phyloP scores from a whole-genome alignment of 1,284 basidiomycete genomes.

The Ganoderma sp. region DNA sequence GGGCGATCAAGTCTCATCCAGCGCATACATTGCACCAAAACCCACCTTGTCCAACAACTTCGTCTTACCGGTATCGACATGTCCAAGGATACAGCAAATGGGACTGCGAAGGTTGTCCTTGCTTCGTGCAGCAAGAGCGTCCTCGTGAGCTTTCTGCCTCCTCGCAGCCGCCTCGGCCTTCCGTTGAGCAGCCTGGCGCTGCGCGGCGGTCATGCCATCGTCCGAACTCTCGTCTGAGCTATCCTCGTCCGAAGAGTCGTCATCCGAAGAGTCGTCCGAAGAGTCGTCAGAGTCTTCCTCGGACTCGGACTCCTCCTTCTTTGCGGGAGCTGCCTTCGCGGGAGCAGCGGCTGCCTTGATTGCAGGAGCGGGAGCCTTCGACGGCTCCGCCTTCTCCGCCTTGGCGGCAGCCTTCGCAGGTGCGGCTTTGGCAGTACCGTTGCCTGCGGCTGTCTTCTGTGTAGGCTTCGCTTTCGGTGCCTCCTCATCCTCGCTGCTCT shows the following conservation, averaged over 20 bases:
- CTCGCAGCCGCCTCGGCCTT: constrained; percentile 88
- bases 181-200: constrained; percentile 73
- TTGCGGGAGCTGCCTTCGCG: constrained; percentile 22
- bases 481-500: constrained; percentile 71
- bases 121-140: constrained; percentile 85
- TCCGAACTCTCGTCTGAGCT: constrained; percentile 54
- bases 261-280: constrained; percentile 49
- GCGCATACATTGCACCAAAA: neutral
- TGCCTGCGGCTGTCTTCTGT: constrained; percentile 24
- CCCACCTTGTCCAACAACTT: constrained; percentile 95
- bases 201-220: constrained; percentile 68
- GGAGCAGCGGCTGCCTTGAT: constrained; percentile 39
- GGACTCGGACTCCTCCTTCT: constrained; percentile 2
- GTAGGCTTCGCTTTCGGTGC: constrained; percentile 23
- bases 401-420: constrained; percentile 41
- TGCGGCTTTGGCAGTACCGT: constrained; percentile 31
- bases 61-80: constrained; percentile 99
- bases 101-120: constrained; percentile 95
- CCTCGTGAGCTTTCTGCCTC: constrained; percentile 83
- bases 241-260: constrained; percentile 52
- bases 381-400: constrained; percentile 22
- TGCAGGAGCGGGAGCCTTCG: constrained; percentile 38
- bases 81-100: constrained; percentile 99
- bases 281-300: constrained; percentile 40
- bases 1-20: constrained; percentile 7